Evolutionary conservation across 306 rosid genomes (phyloP).

Genomic region (Cicer arietinum): DNA sequence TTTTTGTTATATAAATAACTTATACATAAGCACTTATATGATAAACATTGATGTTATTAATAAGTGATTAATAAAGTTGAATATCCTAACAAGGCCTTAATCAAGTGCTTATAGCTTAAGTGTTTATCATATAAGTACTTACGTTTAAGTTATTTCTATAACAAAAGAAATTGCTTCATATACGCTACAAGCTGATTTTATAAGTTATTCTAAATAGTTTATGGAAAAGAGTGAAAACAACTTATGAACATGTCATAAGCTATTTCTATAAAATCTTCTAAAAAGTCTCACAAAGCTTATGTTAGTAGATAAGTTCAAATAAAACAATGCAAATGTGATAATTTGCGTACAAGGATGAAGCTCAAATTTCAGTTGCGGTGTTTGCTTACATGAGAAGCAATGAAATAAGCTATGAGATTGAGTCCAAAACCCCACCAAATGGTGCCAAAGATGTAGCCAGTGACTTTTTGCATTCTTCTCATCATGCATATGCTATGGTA

Average conservation of each 20-base stretch:
- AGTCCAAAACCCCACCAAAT: constrained; percentile 99
- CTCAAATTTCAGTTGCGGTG: constrained; percentile 20
- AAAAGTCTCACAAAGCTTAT: too few species aligned
- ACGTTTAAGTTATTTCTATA: background rate
- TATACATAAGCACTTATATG: too few species aligned
- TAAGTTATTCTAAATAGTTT: background rate
- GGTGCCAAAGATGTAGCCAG: constrained; percentile 97
- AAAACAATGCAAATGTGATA: too few species aligned
- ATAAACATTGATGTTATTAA: too few species aligned
- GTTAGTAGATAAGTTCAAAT: too few species aligned
- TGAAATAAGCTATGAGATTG: constrained; percentile 96
- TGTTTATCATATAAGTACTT: background rate
- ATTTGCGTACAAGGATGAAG: background rate
- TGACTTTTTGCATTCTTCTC: constrained; percentile 97
- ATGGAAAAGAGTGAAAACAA: background rate
- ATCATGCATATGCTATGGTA: constrained; percentile 90
- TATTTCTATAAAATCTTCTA: too few species aligned
- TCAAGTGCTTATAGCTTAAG: background rate
- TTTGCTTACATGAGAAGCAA: constrained; percentile 90
- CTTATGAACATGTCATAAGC: background rate
- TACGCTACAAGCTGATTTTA: background rate
- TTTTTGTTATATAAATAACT: too few species aligned
- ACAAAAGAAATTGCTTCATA: background rate
- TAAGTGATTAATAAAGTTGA: too few species aligned
- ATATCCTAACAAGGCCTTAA: too few species aligned